Evolutionary conservation across 164 flowering plant genomes (phyloP).

Genomic region (Chimonanthus praecox): DNA sequence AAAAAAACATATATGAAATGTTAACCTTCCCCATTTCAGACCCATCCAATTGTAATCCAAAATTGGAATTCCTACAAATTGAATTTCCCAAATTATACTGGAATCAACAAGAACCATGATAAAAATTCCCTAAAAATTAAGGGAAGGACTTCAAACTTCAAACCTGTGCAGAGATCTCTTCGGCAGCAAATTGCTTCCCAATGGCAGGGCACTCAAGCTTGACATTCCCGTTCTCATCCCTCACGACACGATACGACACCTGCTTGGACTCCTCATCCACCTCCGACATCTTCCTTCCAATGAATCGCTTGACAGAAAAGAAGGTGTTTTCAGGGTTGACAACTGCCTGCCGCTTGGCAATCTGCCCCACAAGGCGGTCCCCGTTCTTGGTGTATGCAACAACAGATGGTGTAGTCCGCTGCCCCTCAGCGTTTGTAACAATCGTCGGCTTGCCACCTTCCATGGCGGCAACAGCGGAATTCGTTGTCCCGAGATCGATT

Average conservation of each 20-base stretch:
- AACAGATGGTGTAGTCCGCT: constrained; percentile 90
- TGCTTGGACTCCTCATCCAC: constrained; percentile 65
- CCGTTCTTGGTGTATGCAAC: constrained; percentile 93
- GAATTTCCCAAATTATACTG: too few species aligned
- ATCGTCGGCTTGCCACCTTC: constrained; percentile 84
- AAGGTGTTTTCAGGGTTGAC: constrained; percentile 92
- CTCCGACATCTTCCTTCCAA: constrained; percentile 71
- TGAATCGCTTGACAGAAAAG: constrained; percentile 75
- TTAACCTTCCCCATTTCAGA: too few species aligned
- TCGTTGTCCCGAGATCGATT: constrained; percentile 63
- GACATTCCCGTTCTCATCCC: constrained; percentile 69
- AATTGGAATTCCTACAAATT: too few species aligned
- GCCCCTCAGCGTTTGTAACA: constrained; percentile 62
- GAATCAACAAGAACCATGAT: too few species aligned
- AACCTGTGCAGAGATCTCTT: constrained; percentile 77
- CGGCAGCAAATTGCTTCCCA: constrained; percentile 70
- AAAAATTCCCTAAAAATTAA: too few species aligned
- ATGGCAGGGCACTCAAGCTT: constrained; percentile 72
- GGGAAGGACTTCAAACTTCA: neutral
- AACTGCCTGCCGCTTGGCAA: constrained; percentile 92
- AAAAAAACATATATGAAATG: too few species aligned
- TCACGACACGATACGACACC: constrained; percentile 53
- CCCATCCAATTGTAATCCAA: too few species aligned
- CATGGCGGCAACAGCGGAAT: constrained; percentile 72
- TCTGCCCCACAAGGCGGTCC: constrained; percentile 84